Evolutionary conservation across 2,329 filamentous ascomycete species (phyloP).

Genomic region (Rhinocladiella mackenziei): DNA sequence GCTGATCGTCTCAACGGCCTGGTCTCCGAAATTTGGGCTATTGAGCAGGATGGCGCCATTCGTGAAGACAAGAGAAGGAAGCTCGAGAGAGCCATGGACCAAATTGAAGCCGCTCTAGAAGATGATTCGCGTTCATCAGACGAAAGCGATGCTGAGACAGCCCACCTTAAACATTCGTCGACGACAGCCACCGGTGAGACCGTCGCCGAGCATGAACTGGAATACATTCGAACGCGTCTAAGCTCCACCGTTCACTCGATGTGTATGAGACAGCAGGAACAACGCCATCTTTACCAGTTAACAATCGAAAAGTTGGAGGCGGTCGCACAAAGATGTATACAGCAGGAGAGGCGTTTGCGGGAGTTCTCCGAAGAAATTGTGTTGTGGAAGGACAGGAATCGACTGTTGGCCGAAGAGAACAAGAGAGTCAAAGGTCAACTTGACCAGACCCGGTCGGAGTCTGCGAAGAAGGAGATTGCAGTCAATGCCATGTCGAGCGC

Average conservation of each 20-base stretch:
- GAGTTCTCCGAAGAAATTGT: conserved; percentile 23
- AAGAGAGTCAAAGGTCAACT: conserved; percentile 16
- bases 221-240: conserved; percentile 16
- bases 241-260: conserved; percentile 25
- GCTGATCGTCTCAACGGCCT: conserved; percentile 23
- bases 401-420: conserved; percentile 18
- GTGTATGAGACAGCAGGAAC: conserved; percentile 29
- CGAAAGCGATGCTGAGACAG: conserved; percentile 8
- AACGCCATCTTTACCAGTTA: conserved; percentile 27
- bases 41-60: conserved; percentile 22
- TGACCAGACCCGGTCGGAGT: conserved; percentile 15
- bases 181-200: not conserved
- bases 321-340: conserved; percentile 25
- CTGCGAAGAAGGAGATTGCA: conserved; percentile 24
- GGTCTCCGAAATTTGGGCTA: conserved; percentile 23
- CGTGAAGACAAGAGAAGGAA: conserved; percentile 13
- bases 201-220: conserved; percentile 11
- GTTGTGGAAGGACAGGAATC: conserved; percentile 20
- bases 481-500: conserved; percentile 31
- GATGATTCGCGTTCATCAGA: conserved; percentile 11
- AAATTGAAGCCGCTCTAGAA: conserved; percentile 19
- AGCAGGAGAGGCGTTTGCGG: conserved; percentile 22
- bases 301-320: conserved; percentile 27
- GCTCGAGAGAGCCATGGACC: conserved; percentile 13
- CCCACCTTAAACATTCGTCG: not conserved